Conservation (phyloP, 768 basidiomycete species). For the Trametes meyenii region DNA sequence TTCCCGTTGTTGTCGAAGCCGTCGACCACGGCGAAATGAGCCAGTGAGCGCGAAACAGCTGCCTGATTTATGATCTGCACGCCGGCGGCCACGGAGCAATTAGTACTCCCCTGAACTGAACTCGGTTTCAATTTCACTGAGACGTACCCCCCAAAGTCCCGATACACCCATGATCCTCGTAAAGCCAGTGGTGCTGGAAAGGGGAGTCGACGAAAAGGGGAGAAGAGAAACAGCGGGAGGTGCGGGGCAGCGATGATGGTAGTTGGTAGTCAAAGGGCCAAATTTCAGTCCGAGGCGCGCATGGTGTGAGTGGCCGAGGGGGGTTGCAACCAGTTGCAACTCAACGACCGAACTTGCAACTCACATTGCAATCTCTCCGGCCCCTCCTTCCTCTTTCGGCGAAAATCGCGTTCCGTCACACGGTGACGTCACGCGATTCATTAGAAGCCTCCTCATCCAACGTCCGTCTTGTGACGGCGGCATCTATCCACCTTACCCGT, state of each 20-base stretch:
- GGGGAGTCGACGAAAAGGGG: background rate
- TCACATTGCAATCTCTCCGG: background rate
- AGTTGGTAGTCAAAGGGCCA: no score
- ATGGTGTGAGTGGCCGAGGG: background rate
- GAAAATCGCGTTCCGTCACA: conserved; percentile 6
- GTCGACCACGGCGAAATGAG: conserved; percentile 40
- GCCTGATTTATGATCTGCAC: conserved; percentile 43
- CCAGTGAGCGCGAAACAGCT: conserved; percentile 40
- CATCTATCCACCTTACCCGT: background rate
- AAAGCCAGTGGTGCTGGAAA: background rate
- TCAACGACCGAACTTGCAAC: background rate
- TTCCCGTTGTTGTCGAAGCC: conserved; percentile 43
- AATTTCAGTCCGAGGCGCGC: no score
- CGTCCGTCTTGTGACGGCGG: background rate
- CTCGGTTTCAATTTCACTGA: background rate
- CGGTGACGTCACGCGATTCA: conserved; percentile 12
- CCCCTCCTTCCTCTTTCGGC: background rate
- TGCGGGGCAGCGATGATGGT: background rate
- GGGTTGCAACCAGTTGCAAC: no score
- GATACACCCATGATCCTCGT: conserved; percentile 28
- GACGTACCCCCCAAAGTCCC: conserved; percentile 31
- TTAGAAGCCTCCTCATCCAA: background rate
- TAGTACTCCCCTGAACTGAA: background rate
- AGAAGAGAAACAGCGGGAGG: background rate
- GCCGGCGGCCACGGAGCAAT: background rate